Conservation (phyloP, 192 early-diverging fungal genomes). For the Gamsiella multidivaricata region DNA sequence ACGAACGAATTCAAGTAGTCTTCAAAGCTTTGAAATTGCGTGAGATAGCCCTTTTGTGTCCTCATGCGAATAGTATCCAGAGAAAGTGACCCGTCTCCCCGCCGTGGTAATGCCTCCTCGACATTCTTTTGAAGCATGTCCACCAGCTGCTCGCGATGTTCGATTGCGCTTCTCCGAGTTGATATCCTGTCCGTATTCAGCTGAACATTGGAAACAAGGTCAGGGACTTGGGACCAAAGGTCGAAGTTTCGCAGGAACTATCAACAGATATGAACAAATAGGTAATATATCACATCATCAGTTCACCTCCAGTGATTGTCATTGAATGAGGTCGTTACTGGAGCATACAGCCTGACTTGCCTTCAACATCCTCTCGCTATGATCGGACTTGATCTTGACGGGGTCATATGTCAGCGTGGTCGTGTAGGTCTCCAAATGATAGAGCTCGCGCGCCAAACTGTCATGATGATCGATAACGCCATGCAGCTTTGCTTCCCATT, state of each 20-base stretch:
- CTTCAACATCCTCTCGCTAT: constrained; percentile 65
- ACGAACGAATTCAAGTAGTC: constrained; percentile 66
- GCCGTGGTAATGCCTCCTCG: constrained; percentile 27
- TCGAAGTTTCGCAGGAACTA: constrained; percentile 49
- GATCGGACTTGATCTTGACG: constrained; percentile 58
- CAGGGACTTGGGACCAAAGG: constrained; percentile 62
- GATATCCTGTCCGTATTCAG: constrained; percentile 54
- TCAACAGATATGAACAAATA: background rate
- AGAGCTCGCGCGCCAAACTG: constrained; percentile 64
- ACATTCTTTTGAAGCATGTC: constrained; percentile 59
- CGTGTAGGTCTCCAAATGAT: constrained; percentile 65
- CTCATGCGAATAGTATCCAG: constrained; percentile 16
- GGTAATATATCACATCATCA: background rate
- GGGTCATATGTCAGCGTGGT: constrained; percentile 65
- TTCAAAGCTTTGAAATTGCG: constrained; percentile 45
- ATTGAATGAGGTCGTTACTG: background rate
- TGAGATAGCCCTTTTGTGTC: background rate
- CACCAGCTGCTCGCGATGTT: constrained; percentile 59
- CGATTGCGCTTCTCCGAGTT: constrained; percentile 54
- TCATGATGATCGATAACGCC: constrained; percentile 65
- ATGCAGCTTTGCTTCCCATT: constrained; percentile 58
- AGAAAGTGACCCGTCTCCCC: constrained; percentile 1
- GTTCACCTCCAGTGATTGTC: background rate
- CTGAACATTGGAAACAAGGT: constrained; percentile 56
- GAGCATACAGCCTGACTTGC: constrained; percentile 41